A percentile compares a stretch with the other conserved stretches of the same genome.
These are phyloP conservation scores for Aspergillus spinulosporus DNA, from an alignment of 2,329 filamentous ascomycete species.

Conservation along the genomic window DNA sequence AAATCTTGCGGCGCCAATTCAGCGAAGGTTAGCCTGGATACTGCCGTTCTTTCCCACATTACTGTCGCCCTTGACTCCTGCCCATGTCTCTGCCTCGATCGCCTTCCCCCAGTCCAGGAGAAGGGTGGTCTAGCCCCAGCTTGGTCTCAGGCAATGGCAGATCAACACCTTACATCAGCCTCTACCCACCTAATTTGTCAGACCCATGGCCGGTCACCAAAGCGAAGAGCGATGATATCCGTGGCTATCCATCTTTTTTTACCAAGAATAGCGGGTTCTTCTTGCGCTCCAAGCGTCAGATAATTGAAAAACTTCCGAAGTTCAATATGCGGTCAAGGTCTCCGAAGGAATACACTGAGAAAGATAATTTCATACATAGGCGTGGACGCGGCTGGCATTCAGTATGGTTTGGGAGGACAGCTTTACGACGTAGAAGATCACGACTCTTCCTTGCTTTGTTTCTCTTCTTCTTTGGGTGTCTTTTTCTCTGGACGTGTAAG, in stretches of 20 bases:
- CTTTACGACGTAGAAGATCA: constrained; percentile 66
- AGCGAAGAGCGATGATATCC: constrained; percentile 70
- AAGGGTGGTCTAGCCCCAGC: constrained; percentile 85
- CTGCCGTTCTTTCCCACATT: background rate
- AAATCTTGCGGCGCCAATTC: too few species aligned
- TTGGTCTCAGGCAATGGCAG: constrained; percentile 71
- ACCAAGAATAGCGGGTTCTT: constrained; percentile 86
- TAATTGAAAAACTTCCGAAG: constrained; percentile 75
- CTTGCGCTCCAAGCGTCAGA: constrained; percentile 74
- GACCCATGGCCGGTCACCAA: constrained; percentile 78
- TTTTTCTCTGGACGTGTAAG: constrained; percentile 76
- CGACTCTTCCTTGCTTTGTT: constrained; percentile 61
- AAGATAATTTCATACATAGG: constrained; percentile 67
- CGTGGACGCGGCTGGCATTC: constrained; percentile 51
- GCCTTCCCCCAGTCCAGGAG: constrained; percentile 78
- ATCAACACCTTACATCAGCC: constrained; percentile 61
- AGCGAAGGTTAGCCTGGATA: background rate
- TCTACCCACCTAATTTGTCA: constrained; percentile 26
- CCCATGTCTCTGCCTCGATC: constrained; percentile 83
- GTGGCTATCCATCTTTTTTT: constrained; percentile 75
- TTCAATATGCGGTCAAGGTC: constrained; percentile 56
- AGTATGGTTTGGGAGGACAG: constrained; percentile 43
- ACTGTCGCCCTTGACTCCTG: constrained; percentile 18
- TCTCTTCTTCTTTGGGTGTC: constrained; percentile 60
- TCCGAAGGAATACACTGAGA: constrained; percentile 58